Percentiles rank a stretch among this genome's conserved stretches.
Conservation (phyloP, 352 stramenopile species). For the Globisporangium acanthophoron region DNA sequence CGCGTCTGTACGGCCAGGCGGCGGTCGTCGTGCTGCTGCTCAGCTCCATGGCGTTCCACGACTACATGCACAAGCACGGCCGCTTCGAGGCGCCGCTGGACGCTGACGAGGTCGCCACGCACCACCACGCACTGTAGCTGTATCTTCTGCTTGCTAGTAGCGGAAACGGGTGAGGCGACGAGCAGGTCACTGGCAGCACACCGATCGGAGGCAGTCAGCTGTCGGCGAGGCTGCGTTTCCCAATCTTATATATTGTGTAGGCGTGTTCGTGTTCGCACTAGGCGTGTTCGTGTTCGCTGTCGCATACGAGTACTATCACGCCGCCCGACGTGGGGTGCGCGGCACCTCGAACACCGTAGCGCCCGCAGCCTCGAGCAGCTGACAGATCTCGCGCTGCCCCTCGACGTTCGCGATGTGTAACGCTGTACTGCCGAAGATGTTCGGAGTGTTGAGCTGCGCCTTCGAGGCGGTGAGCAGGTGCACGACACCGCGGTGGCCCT, state of each 20-base stretch:
- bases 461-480: constrained; percentile 93
- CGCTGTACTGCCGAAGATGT: constrained; percentile 11
- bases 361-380: no score
- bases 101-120: no score
- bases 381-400: no score
- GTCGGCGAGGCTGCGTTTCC: background rate
- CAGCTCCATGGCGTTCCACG: constrained; percentile 78
- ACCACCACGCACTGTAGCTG: no score
- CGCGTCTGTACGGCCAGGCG: constrained; percentile 75
- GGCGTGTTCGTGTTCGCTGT: background rate
- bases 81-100: constrained; percentile 17
- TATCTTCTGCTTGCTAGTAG: no score
- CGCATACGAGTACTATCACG: background rate
- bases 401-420: no score
- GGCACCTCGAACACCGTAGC: no score
- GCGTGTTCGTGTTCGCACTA: background rate
- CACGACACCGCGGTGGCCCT: constrained; percentile 90
- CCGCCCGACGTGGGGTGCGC: background rate
- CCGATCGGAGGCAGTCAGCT: no score
- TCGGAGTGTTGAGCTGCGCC: constrained; percentile 83
- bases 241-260: background rate
- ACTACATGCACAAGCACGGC: constrained; percentile 70
- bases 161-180: no score
- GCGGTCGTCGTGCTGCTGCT: constrained; percentile 64
- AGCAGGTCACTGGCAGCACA: no score